Conservation (phyloP, 1,284 basidiomycete species). For the Tilletia caries region DNA sequence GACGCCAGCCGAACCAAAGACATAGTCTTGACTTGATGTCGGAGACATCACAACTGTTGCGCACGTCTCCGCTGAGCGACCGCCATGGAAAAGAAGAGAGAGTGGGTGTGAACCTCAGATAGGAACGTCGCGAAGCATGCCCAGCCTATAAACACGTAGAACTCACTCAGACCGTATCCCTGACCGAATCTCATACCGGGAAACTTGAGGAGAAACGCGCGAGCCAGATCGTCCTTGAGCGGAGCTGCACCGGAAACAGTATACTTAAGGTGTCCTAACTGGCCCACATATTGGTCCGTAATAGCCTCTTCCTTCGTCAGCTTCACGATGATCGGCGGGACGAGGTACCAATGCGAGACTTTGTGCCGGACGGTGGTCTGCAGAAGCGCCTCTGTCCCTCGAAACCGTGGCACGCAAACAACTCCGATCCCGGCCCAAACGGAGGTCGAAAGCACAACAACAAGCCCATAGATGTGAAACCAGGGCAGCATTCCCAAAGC, state of each 20-base stretch:
- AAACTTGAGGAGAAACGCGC: slow-evolving; percentile 31
- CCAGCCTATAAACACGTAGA: too few species aligned
- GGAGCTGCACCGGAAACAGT: slow-evolving; percentile 43
- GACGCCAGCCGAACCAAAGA: slow-evolving; percentile 18
- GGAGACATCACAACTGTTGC: slow-evolving; percentile 21
- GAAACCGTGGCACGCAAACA: slow-evolving; percentile 34
- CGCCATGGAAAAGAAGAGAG: too few species aligned
- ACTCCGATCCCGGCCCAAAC: slow-evolving; percentile 23
- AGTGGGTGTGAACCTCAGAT: too few species aligned
- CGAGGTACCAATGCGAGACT: slow-evolving; percentile 24
- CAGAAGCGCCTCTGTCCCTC: slow-evolving; percentile 42
- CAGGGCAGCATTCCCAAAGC: slow-evolving; percentile 36
- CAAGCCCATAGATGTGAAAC: slow-evolving; percentile 32
- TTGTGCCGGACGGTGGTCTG: slow-evolving; percentile 31
- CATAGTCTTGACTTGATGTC: background rate
- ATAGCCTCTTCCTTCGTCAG: slow-evolving; percentile 20
- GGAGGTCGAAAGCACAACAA: slow-evolving; percentile 17
- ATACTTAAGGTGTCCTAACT: slow-evolving; percentile 25
- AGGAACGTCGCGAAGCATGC: too few species aligned
- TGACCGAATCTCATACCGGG: slow-evolving; percentile 38
- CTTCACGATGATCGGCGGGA: slow-evolving; percentile 24
- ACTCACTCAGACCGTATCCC: slow-evolving; percentile 31
- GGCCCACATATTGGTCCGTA: slow-evolving; percentile 21
- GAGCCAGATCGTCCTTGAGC: slow-evolving; percentile 39
- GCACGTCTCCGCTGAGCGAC: slow-evolving; percentile 22